phyloP scores from a whole-genome alignment of 2,329 filamentous ascomycete species.

The Sporothrix mexicana region DNA sequence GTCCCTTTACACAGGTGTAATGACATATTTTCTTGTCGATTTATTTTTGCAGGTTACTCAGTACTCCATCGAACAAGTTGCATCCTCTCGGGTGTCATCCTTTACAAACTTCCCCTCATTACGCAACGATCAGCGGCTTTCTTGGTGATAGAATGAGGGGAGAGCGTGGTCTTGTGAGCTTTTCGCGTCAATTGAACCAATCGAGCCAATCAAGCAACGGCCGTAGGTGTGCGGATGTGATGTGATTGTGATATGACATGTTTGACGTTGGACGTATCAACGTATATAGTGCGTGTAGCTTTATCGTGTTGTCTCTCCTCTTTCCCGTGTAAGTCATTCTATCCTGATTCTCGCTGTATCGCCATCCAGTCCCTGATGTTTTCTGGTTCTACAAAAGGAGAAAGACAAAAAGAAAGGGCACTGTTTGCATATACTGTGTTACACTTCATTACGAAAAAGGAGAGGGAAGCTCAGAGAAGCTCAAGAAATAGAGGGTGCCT shows the following conservation, averaged over 20 bases:
- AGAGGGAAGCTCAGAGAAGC: too few species aligned
- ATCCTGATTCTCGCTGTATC: neutral
- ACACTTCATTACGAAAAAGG: constrained; percentile 8
- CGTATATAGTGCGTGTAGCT: too few species aligned
- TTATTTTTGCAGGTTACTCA: neutral
- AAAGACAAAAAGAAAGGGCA: constrained; percentile 3
- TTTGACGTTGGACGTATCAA: neutral
- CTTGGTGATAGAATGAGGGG: neutral
- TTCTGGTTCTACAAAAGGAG: neutral
- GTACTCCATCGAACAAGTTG: neutral
- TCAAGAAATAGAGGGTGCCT: neutral
- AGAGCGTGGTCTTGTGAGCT: neutral
- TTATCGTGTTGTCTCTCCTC: too few species aligned
- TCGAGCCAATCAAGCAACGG: constrained; percentile 20
- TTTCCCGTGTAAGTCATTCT: too few species aligned
- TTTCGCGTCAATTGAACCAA: neutral
- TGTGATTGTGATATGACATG: constrained; percentile 9
- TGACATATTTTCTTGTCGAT: neutral
- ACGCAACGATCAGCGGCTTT: constrained; percentile 29
- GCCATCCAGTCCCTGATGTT: constrained; percentile 7
- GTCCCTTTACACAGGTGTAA: neutral
- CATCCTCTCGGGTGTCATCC: constrained; percentile 1
- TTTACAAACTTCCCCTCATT: constrained; percentile 20
- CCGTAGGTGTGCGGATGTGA: constrained; percentile 5
- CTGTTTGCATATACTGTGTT: constrained; percentile 21